Evolutionary conservation across 129 eudicot genomes (phyloP).

Genomic region (Daucus carota): DH1_v3.0 NC_030381.2:27244001-27244500

Average conservation of each 20-base stretch:
- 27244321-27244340: not conserved
- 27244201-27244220: not conserved
- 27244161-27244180: no score
- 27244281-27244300: constrained; percentile 1
- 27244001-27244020: no score
- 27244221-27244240: not conserved
- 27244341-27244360: not conserved
- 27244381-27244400: not conserved
- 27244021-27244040: no score
- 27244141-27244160: no score
- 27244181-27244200: no score
- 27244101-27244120: no score
- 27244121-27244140: no score
- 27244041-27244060: no score
- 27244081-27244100: no score
- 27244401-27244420: not conserved
- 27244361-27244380: not conserved
- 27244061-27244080: no score
- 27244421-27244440: not conserved
- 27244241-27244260: not conserved
- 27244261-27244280: not conserved
- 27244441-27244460: not conserved
- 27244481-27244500: constrained; percentile 54
- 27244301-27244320: constrained; percentile 8
- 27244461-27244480: not conserved